Percentiles rank a stretch among this genome's conserved stretches.
phyloP scores from a whole-genome alignment of 2,329 filamentous ascomycete genomes.

The Metarhizium guizhouense region DNA sequence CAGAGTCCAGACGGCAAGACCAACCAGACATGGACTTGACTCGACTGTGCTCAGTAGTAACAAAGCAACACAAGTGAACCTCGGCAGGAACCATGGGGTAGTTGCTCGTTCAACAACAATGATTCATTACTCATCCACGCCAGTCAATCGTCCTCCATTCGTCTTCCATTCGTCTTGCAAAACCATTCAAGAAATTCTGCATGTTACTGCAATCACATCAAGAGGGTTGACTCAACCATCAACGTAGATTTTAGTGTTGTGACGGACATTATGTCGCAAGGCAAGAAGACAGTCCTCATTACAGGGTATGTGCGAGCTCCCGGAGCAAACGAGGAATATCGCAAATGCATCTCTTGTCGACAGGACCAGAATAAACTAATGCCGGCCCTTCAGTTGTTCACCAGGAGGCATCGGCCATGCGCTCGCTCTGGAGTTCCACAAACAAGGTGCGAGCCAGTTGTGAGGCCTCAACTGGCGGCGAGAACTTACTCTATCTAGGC shows the following conservation, averaged over 20 bases:
- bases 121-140: background rate
- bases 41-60: background rate
- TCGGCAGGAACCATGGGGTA: background rate
- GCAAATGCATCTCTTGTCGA: no score
- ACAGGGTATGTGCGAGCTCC: constrained; percentile 30
- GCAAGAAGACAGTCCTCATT: constrained; percentile 35
- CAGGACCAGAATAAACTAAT: background rate
- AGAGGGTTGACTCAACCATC: background rate
- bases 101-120: background rate
- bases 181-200: no score
- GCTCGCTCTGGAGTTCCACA: constrained; percentile 43
- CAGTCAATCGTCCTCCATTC: background rate
- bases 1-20: background rate
- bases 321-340: no score
- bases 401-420: constrained; percentile 50
- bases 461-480: background rate
- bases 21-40: background rate
- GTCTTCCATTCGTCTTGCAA: no score
- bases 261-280: constrained; percentile 11
- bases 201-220: background rate
- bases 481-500: constrained; percentile 9
- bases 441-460: constrained; percentile 29
- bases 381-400: constrained; percentile 34
- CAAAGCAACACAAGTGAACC: background rate
- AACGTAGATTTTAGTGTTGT: no score